Conservation (phyloP, 441 rosid genomes). For the Euphorbia schlechtendalii region DNA sequence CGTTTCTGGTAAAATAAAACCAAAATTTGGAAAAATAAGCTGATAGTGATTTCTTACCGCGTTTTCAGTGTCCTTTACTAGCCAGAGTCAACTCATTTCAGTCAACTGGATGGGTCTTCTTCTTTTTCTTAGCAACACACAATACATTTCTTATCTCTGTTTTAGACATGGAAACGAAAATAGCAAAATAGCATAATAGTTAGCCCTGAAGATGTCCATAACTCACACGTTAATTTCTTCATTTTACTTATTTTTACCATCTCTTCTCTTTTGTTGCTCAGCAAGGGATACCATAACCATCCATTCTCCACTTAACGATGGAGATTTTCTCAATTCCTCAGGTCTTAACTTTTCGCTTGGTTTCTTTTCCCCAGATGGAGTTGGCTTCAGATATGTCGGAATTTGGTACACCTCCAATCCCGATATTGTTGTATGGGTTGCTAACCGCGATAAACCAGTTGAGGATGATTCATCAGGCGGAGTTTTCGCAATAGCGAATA, state of each 20-base stretch:
- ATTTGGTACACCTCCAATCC: conserved; percentile 48
- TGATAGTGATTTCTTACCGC: no score
- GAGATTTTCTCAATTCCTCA: conserved; percentile 42
- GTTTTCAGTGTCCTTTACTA: no score
- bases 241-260: background rate
- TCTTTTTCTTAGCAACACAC: no score
- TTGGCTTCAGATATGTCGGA: conserved; percentile 41
- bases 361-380: conserved; percentile 48
- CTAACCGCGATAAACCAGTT: conserved; percentile 46
- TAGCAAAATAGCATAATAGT: no score
- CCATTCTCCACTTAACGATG: conserved; percentile 27
- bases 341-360: conserved; percentile 49
- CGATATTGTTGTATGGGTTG: conserved; percentile 52
- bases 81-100: no score
- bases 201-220: background rate
- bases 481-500: conserved; percentile 20
- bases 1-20: no score
- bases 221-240: background rate
- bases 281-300: conserved; percentile 28
- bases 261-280: conserved; percentile 20
- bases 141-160: no score
- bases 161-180: no score
- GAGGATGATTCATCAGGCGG: conserved; percentile 14
- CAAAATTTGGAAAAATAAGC: no score
- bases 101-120: no score